Evolutionary conservation across 306 rosid species (phyloP), one percentile per base, ranked within the genome.

Genomic region (Vigna angularis): DNA sequence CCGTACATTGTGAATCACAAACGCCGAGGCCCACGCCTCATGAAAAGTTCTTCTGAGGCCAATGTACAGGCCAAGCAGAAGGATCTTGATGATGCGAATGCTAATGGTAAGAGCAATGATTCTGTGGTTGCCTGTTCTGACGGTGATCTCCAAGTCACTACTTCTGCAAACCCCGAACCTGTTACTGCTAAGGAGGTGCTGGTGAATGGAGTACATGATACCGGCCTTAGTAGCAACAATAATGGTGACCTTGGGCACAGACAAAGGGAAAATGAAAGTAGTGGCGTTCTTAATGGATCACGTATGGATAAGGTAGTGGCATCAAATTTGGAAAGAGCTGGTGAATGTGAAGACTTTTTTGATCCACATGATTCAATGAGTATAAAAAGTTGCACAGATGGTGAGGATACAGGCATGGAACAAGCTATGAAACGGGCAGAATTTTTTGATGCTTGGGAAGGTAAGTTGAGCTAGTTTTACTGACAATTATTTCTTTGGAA

Each of bases 371-470:
- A 95, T 22, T 88, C 92, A 8, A 84, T 91, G 92, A 91, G 98
- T 68, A 36, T 83, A 13, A 4, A 86, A 15, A 92, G 98, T 80
- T 84, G 50, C 86, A 89, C 93, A 8, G 98, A 95, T 74, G 95
- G 84, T 69, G 98, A 95, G 76, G 98, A 90, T 67, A 71, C 78
- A 12, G 88, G 82, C 62, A 45, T 75, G 32, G 98, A 82, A 64
- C 87, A 76, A 13, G 62, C 89, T 20, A 20, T 22, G 26, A 89
- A 67, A 70, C 11, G 52, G 6, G 90, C 82, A 38, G 97, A 94
- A 55, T 94, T 88, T 78, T 92, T 71, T 82, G 97, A 94, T 75
- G 98, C 98, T 76, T 88, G 93, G 90, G 98, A 94, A 80, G 98
- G 98, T 94, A 92, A 70, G 15, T 59, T 74, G 5, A 55, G 30